Evolutionary conservation across 2,329 filamentous ascomycete species (phyloP), one percentile per base, ranked within the genome.

Genomic region (Myotisia sp.): DNA sequence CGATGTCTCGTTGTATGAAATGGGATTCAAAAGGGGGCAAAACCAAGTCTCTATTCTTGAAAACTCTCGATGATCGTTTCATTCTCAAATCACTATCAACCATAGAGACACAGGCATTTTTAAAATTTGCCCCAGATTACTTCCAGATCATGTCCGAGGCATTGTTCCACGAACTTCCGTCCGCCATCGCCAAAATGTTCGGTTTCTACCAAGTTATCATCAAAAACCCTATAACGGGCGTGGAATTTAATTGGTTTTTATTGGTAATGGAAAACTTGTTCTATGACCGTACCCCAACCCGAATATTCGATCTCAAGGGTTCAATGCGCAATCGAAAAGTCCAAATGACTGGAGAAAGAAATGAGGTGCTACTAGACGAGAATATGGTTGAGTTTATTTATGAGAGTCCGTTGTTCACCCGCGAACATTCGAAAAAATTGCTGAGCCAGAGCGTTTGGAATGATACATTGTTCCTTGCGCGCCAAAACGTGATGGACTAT

Each of bases 361-460:
- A 95, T 46, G 90, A 98, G 58, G 90, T 98, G 3, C 71, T 98
- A 3, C 69, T 98, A 1, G 90, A 98, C 51, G 92, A 98, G 53
- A 98, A 98, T 58, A 90, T 98, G 70, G 90, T 98, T 6, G 92
- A 98, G 55, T 95, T 92, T 54, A 95, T 98, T 43, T 98, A 93
- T 49, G 90, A 98, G 54, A 92, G 83, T 2, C 92, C 90, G 0
- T 69, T 98, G 10, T 98, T 98, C 55, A 79, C 87, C 6, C 76
- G 92, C 29, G 90, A 98, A 55, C 87, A 98, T 58, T 87, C 84
- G 16, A 94, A 94, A 63, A 93, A 92, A 54, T 69, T 95, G 8
- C 71, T 98, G 20, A 75, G 84, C 42, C 81, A 82, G 34, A 90
- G 82, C 6, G 86, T 98, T 2, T 95, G 85, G 76, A 98, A 98